phyloP scores from a whole-genome alignment of 2,329 filamentous ascomycete genomes.

The Torrubiellomyces zombiae region DNA sequence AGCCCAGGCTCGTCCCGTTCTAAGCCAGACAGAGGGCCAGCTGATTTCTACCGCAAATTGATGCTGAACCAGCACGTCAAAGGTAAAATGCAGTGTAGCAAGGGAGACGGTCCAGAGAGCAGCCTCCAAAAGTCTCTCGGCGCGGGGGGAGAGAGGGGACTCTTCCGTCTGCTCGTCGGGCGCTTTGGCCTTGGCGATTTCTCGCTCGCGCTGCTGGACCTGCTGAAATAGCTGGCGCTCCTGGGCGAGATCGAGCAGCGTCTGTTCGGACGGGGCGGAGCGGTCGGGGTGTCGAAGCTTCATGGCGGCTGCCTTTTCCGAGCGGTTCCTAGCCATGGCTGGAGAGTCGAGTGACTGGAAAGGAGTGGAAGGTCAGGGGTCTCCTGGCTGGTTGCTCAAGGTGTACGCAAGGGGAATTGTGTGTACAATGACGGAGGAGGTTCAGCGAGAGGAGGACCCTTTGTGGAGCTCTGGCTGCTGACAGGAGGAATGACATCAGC shows the following conservation, averaged over 20 bases:
- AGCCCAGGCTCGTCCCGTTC: slow-evolving; percentile 34
- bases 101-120: slow-evolving; percentile 44
- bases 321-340: slow-evolving; percentile 32
- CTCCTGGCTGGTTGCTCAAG: background rate
- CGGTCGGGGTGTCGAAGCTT: slow-evolving; percentile 55
- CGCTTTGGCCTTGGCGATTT: slow-evolving; percentile 11
- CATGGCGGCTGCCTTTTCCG: slow-evolving; percentile 33
- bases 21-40: slow-evolving; percentile 36
- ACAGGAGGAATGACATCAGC: too few relatives aligned
- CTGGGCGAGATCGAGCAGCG: slow-evolving; percentile 56
- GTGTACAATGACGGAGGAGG: background rate
- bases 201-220: slow-evolving; percentile 21
- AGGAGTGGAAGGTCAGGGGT: background rate
- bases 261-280: slow-evolving; percentile 42
- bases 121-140: slow-evolving; percentile 37
- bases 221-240: slow-evolving; percentile 41
- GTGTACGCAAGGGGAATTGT: background rate
- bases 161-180: slow-evolving; percentile 15
- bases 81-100: slow-evolving; percentile 56
- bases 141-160: slow-evolving; percentile 21
- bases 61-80: slow-evolving; percentile 63
- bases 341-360: background rate
- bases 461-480: too few relatives aligned
- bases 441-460: too few relatives aligned
- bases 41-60: slow-evolving; percentile 56